Base-by-base conservation (phyloP, 495 filamentous ascomycete genomes). In the Aspergillus cavernicola region DNA sequence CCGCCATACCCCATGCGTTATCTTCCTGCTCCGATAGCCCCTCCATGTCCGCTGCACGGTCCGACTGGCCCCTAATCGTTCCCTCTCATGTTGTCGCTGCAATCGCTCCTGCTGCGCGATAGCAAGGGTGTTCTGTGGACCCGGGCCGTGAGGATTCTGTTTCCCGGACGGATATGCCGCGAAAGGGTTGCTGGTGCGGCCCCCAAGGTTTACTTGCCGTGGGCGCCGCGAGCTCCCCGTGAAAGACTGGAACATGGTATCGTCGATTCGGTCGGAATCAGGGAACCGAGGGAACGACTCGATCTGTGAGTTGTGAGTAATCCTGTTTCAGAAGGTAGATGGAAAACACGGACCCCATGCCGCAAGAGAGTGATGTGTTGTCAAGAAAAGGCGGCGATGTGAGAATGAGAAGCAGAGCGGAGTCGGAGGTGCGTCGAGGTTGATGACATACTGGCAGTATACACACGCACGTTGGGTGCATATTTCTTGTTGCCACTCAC, bases 151-250 rank as follows among this genome's bases (percentile, higher is more conserved):
- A 43, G 69, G 69, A 15, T 66, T 57, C 45, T 58, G 62, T 61
- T 70, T 58, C 24, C 60, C 58, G 39, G 73, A 62, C n/a, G 70
- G 66, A 52, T 66, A 73, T 64, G 80, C 71, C 54, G 85, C 83
- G 68, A 91, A 89, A 23, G 88, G 85, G 69, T 93, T 89, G 50
- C 69, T 75, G 60, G 83, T 81, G 56, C 92, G 88, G 58, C 92
- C 95, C 45, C 89, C 92, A 52, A 98, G 85, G 68, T 98, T 96
- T 58, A 98, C 90, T 66, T 96, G 89, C 47, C 93, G 86, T 44
- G 85, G 85, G 50, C 86, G 87, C 59, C 90, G 84, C 59, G 91
- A 86, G 73, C 67, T 88, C 51, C 93, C 93, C 23, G 88, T 92
- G 70, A 98, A 98, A 33, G 85, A 87, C 50, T 85, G 84, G 69